phyloP scores from a whole-genome alignment of 176 grass and related monocot genomes.

The Elaeis guineensis region DNA sequence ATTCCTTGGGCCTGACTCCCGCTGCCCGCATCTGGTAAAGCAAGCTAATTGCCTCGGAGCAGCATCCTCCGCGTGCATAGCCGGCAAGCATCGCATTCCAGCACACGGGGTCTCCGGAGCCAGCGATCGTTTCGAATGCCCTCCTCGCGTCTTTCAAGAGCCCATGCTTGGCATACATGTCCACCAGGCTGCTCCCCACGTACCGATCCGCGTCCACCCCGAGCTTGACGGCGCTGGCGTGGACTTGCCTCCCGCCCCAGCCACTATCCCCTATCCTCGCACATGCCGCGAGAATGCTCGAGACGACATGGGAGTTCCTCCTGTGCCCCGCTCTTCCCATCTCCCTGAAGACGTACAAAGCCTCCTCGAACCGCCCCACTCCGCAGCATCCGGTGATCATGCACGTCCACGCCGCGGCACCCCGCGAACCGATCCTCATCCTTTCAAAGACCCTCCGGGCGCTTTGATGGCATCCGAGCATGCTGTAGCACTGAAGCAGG shows the following conservation, averaged over 20 bases:
- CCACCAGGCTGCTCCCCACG: slow-evolving; percentile 50
- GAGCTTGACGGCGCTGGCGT: slow-evolving; percentile 55
- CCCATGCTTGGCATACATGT: slow-evolving; percentile 65
- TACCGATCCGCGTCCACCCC: slow-evolving; percentile 46
- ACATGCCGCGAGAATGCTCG: slow-evolving; percentile 42
- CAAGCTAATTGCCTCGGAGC: slow-evolving; percentile 45
- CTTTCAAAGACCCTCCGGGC: slow-evolving; percentile 36
- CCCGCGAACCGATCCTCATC: slow-evolving; percentile 17
- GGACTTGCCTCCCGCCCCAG: slow-evolving; percentile 49
- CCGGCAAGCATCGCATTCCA: slow-evolving; percentile 60
- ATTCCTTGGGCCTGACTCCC: slow-evolving; percentile 35
- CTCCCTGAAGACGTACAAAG: slow-evolving; percentile 49
- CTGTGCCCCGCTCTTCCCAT: slow-evolving; percentile 28
- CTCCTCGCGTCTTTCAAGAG: slow-evolving; percentile 34
- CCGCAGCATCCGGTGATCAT: slow-evolving; percentile 45
- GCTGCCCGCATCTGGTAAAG: slow-evolving; percentile 62
- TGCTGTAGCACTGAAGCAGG: slow-evolving; percentile 56
- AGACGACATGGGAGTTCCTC: slow-evolving; percentile 42
- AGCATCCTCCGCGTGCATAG: slow-evolving; percentile 38
- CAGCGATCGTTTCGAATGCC: slow-evolving; percentile 36
- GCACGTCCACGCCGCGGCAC: slow-evolving; percentile 43
- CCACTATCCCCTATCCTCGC: slow-evolving; percentile 31
- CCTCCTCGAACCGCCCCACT: slow-evolving; percentile 37
- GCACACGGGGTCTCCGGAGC: slow-evolving; percentile 32
- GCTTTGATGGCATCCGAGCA: not conserved